Evolutionary conservation across 352 stramenopile genomes (phyloP).

Genomic region (Pythium insidiosum): DNA sequence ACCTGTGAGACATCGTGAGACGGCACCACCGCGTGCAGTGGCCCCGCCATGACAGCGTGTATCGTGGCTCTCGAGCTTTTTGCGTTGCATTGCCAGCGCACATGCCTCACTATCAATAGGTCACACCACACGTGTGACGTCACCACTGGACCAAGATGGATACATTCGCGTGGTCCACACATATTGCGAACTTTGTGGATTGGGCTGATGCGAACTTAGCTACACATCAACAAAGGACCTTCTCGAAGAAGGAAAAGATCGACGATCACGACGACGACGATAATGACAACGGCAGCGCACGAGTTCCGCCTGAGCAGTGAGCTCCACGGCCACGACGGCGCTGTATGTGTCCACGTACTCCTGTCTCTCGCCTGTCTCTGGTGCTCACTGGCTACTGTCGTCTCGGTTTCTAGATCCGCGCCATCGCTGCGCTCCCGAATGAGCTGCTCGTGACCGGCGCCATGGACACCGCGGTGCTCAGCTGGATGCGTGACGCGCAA

Average conservation of each 20-base stretch:
- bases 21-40: no score
- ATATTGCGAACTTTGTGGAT: no score
- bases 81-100: no score
- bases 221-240: no score
- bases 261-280: background rate
- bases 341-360: slow-evolving; percentile 29
- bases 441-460: slow-evolving; percentile 57
- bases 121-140: no score
- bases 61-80: no score
- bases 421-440: slow-evolving; percentile 37
- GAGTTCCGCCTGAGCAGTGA: slow-evolving; percentile 26
- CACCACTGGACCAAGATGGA: no score
- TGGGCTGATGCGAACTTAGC: no score
- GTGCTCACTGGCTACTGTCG: background rate
- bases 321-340: slow-evolving; percentile 67
- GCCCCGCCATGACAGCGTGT: no score
- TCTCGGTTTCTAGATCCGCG: slow-evolving; percentile 32
- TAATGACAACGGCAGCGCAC: background rate
- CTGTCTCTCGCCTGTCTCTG: slow-evolving; percentile 4
- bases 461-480: slow-evolving; percentile 61
- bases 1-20: no score
- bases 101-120: no score
- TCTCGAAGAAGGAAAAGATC: background rate
- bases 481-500: slow-evolving; percentile 35
- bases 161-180: no score